A percentile compares a stretch with the other conserved stretches of the same genome.
Conservation (phyloP, 345 rosid genomes). For the Gossypium raimondii region DNA sequence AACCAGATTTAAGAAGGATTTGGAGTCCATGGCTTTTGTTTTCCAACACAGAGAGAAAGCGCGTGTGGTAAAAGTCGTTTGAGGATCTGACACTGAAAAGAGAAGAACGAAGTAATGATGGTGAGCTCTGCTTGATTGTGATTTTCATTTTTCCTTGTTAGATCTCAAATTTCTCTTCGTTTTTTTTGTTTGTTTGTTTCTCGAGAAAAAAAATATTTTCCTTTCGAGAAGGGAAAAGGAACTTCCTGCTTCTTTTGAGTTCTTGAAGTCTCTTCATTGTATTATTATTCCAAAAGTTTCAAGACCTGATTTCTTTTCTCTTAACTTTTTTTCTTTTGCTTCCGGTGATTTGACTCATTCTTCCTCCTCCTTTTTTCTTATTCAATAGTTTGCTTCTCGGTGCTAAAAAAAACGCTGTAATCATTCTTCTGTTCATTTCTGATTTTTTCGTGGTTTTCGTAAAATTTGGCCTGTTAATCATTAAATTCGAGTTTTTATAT, state of each 20-base stretch:
- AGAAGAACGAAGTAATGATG: neutral
- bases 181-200: conserved; percentile 20
- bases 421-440: neutral
- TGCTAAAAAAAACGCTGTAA: neutral
- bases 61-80: conserved; percentile 20
- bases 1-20: conserved; percentile 33
- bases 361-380: neutral
- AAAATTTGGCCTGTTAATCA: neutral
- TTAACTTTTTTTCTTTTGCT: neutral
- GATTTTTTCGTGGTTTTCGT: neutral
- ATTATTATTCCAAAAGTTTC: neutral
- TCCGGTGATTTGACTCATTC: neutral
- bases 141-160: neutral
- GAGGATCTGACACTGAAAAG: conserved; percentile 15
- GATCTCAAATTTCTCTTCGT: neutral
- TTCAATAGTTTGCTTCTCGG: neutral
- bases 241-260: neutral
- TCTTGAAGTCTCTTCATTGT: neutral
- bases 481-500: neutral
- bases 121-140: conserved; percentile 19
- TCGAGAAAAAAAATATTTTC: neutral
- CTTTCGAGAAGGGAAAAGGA: neutral
- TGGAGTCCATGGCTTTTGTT: conserved; percentile 23
- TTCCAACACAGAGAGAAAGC: neutral
- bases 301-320: neutral